These are phyloP conservation scores for Yamadazyma sp. DNA, from an alignment of 805 yeast species.

Conservation along the genomic window DNA sequence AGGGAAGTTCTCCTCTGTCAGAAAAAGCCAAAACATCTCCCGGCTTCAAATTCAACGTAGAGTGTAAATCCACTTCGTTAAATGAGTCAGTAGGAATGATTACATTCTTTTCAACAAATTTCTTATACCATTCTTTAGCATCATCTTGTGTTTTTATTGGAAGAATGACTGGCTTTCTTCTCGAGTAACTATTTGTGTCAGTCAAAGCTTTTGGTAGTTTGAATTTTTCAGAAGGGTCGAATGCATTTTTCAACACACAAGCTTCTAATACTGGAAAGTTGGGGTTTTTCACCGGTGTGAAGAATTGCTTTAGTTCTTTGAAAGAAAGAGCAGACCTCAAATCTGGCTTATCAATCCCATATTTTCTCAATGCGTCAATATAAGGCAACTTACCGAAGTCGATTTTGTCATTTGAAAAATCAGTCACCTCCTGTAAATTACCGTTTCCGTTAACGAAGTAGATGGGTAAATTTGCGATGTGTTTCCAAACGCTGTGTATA, in stretches of 20 bases:
- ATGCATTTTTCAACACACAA: conserved; percentile 57
- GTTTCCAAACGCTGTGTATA: conserved; percentile 55
- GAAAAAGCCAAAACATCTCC: conserved; percentile 81
- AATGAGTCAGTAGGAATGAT: conserved; percentile 18
- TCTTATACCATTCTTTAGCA: conserved; percentile 44
- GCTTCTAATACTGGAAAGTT: conserved; percentile 73
- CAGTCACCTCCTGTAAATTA: conserved; percentile 10
- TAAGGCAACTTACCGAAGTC: conserved; percentile 53
- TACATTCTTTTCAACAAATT: conserved; percentile 31
- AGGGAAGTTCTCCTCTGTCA: conserved; percentile 67
- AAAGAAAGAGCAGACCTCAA: conserved; percentile 62
- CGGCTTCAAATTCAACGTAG: conserved; percentile 41
- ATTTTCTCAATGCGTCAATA: conserved; percentile 63
- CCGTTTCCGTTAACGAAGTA: conserved; percentile 36
- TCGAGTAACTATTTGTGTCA: conserved; percentile 46
- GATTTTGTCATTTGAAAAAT: conserved; percentile 18
- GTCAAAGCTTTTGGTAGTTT: conserved; percentile 40
- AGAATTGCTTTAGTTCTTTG: conserved; percentile 43
- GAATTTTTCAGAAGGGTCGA: conserved; percentile 23
- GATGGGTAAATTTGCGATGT: conserved; percentile 40
- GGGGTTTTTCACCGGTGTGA: conserved; percentile 29
- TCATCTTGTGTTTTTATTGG: conserved; percentile 47
- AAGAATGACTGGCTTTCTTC: conserved; percentile 58
- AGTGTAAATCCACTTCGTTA: conserved; percentile 16
- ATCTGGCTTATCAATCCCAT: conserved; percentile 96